Base-by-base conservation (phyloP, 2,329 filamentous ascomycete species). In the Xylariaceae sp. region DNA sequence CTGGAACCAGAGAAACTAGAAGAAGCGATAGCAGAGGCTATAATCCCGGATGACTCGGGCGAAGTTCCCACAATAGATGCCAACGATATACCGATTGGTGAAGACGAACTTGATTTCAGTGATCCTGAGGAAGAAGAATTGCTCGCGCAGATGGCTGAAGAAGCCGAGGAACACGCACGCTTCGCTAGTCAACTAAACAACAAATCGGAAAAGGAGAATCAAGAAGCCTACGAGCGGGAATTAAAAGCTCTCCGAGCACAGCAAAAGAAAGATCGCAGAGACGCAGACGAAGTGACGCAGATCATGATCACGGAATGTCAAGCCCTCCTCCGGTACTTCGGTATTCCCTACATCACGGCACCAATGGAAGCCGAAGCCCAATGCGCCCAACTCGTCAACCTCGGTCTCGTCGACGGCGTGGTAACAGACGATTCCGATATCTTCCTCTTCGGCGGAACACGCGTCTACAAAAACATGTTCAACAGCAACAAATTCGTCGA, bases 391-490 rank as follows among this genome's bases (percentile, higher is more conserved):
- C 83, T 99, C 3, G 92, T 99, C 0, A 77, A 77, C 0, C 79
- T 97, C 0, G 90, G 91, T 0, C 84, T 97, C 0, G 95, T 99
- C 7, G 95, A 99, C 72, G 94, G 95, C 10, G 96, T 99, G 62
- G 92, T 99, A 35, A 99, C 95, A 0, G 94, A 99, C 69, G 94
- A 99, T 72, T 95, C 89, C 2, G 94, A 99, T 77, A 95, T 88
- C 0, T 99, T 99, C 70, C 82, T 99, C 0, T 99, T 99, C 73
- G 95, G 94, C 15, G 95, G 94, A 44, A 99, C 92, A 0, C 83
- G 93, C 15, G 89, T 99, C 18, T 99, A 99, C 80, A 99, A 99
- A 74, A 99, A 99, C 78, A 96, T 99, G 92, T 99, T 99, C 80
- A 99, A 97, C 74, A 88, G 91, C 68, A 94, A 94, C 74, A 99